Evolutionary conservation across 2,329 filamentous ascomycete genomes (phyloP).

Genomic region (Alternaria solani): DNA sequence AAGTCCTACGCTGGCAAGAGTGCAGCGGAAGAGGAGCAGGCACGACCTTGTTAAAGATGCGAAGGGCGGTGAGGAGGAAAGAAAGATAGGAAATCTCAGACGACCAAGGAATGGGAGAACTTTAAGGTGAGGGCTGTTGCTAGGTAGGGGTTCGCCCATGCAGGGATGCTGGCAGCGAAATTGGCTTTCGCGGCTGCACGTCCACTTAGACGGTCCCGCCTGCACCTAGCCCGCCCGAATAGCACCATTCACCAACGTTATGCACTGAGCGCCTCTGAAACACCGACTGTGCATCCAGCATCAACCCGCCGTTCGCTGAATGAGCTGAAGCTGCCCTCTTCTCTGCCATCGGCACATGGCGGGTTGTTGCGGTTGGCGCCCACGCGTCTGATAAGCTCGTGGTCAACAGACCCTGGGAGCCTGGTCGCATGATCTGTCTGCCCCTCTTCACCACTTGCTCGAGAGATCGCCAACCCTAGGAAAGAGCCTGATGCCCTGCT

Average conservation of each 20-base stretch:
- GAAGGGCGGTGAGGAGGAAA: conserved; percentile 43
- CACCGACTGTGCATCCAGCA: conserved; percentile 37
- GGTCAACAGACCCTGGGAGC: conserved; percentile 23
- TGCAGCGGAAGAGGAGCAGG: conserved; percentile 38
- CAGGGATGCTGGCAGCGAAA: conserved; percentile 45
- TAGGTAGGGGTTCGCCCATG: conserved; percentile 37
- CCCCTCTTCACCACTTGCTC: conserved; percentile 33
- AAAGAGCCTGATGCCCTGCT: conserved; percentile 1
- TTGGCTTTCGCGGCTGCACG: conserved; percentile 43
- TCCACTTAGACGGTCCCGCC: conserved; percentile 43
- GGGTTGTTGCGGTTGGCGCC: neutral
- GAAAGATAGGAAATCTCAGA: conserved; percentile 39
- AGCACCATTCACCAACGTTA: conserved; percentile 42
- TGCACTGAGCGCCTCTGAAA: conserved; percentile 41
- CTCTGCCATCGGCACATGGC: conserved; percentile 11
- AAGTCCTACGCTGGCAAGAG: conserved; percentile 41
- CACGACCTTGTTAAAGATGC: conserved; percentile 39
- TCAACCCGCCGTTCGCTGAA: conserved; percentile 9
- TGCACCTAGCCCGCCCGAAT: conserved; percentile 37
- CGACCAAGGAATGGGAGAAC: conserved; percentile 41
- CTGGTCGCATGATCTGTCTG: conserved; percentile 39
- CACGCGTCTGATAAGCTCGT: conserved; percentile 29
- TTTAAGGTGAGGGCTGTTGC: conserved; percentile 50
- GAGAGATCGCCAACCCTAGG: conserved; percentile 25
- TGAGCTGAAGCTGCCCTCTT: neutral